Evolutionary conservation across 495 filamentous ascomycete species (phyloP).

Genomic region (Echria macrotheca): DNA sequence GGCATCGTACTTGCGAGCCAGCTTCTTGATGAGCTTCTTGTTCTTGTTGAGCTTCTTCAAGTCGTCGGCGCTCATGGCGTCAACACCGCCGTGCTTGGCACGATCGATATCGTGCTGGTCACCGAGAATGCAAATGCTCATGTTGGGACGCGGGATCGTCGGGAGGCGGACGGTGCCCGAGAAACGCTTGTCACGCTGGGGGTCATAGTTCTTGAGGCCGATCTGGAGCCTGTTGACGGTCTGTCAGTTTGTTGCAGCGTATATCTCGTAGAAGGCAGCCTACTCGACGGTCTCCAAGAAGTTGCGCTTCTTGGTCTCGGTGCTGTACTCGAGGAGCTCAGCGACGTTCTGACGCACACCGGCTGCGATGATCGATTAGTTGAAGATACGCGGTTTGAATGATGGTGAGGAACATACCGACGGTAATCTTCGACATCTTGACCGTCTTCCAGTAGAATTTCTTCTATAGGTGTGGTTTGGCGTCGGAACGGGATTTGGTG

Average conservation of each 20-base stretch:
- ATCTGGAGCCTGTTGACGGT: conserved; percentile 63
- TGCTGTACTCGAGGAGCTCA: conserved; percentile 87
- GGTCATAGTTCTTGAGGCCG: conserved; percentile 99
- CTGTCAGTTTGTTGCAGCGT: no score
- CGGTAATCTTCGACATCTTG: conserved; percentile 67
- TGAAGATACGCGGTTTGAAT: background rate
- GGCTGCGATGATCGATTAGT: conserved; percentile 49
- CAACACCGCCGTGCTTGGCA: conserved; percentile 94
- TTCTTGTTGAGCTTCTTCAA: conserved; percentile 99
- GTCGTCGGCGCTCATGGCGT: conserved; percentile 96
- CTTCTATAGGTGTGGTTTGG: conserved; percentile 68
- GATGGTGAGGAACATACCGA: conserved; percentile 40
- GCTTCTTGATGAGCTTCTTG: conserved; percentile 99
- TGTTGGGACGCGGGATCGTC: conserved; percentile 81
- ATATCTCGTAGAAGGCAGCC: background rate
- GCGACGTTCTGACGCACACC: conserved; percentile 93
- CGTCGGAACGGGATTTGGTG: conserved; percentile 26
- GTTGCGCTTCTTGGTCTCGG: conserved; percentile 98
- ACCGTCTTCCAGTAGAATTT: conserved; percentile 35
- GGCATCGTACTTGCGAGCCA: conserved; percentile 99
- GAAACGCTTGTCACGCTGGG: conserved; percentile 99
- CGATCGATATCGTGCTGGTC: conserved; percentile 99
- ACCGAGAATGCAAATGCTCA: conserved; percentile 95
- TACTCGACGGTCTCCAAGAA: conserved; percentile 61
- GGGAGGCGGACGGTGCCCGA: conserved; percentile 89